phyloP scores from a whole-genome alignment of 2,329 filamentous ascomycete genomes.

The Aspergillus versicolor region DNA sequence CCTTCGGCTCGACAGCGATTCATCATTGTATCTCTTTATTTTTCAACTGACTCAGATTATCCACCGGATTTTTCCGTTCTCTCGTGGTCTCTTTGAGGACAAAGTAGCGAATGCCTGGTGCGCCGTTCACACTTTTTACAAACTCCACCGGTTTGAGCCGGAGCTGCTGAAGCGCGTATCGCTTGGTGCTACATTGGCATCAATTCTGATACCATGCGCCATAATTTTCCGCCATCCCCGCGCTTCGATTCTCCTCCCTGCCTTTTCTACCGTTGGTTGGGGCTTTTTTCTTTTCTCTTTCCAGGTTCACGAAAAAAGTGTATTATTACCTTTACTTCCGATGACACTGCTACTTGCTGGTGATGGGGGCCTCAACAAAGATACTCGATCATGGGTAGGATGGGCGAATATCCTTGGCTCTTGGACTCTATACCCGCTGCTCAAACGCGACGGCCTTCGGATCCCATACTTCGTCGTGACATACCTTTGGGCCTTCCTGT shows the following conservation, averaged over 20 bases:
- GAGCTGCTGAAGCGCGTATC: conserved; percentile 73
- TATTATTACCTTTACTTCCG: conserved; percentile 84
- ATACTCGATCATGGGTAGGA: conserved; percentile 85
- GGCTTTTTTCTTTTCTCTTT: conserved; percentile 97
- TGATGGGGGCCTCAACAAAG: conserved; percentile 72
- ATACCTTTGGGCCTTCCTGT: conserved; percentile 84
- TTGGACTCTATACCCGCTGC: conserved; percentile 92
- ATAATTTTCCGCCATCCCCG: conserved; percentile 77
- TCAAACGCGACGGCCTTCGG: conserved; percentile 78
- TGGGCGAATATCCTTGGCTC: conserved; percentile 86
- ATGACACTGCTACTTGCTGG: conserved; percentile 86
- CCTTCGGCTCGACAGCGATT: conserved; percentile 60
- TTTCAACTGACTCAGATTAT: conserved; percentile 80
- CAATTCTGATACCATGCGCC: conserved; percentile 76
- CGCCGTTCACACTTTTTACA: conserved; percentile 82
- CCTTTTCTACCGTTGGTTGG: conserved; percentile 84
- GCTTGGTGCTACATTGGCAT: conserved; percentile 68
- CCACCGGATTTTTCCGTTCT: conserved; percentile 93
- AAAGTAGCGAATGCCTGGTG: conserved; percentile 99
- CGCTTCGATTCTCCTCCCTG: conserved; percentile 73
- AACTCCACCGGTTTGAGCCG: conserved; percentile 73
- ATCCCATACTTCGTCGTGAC: conserved; percentile 84
- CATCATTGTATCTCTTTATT: conserved; percentile 70
- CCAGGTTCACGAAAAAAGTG: conserved; percentile 98
- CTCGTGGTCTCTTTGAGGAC: conserved; percentile 94